Percentiles rank a stretch among this genome's conserved stretches.
Conservation (phyloP, 805 yeast species). For the Suhomyces sp. region DNA sequence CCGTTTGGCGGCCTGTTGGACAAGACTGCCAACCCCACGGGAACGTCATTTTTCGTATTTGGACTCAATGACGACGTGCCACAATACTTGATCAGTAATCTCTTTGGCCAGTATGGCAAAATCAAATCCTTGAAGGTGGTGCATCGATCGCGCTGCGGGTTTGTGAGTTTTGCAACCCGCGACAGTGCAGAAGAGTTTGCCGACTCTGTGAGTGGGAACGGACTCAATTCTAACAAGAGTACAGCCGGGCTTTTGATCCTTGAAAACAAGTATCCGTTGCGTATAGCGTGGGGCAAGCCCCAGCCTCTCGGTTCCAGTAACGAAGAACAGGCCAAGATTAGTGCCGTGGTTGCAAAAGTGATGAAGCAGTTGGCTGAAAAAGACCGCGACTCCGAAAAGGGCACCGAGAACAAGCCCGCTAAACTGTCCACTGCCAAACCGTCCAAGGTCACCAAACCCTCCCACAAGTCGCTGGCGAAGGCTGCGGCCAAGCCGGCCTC, state of each 20-base stretch:
- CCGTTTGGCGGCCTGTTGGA: conserved; percentile 64
- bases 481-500: neutral
- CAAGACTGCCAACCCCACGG: conserved; percentile 36
- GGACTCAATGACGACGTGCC: conserved; percentile 70
- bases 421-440: neutral
- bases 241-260: conserved; percentile 35
- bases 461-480: neutral
- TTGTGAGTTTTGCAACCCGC: conserved; percentile 50
- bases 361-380: conserved; percentile 50
- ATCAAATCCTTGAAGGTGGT: conserved; percentile 49
- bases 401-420: neutral
- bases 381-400: conserved; percentile 17
- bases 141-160: conserved; percentile 64
- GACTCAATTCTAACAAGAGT: conserved; percentile 20
- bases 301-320: conserved; percentile 38
- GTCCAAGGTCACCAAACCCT: neutral
- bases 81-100: conserved; percentile 55
- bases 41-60: conserved; percentile 67
- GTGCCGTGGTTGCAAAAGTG: conserved; percentile 49
- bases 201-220: conserved; percentile 17
- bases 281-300: conserved; percentile 57
- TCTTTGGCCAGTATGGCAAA: conserved; percentile 45
- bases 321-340: conserved; percentile 47
- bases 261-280: conserved; percentile 39
- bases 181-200: conserved; percentile 48